These are phyloP conservation scores for Lepidium campestre DNA, from an alignment of 441 rosid species.

Conservation along the genomic window DNA sequence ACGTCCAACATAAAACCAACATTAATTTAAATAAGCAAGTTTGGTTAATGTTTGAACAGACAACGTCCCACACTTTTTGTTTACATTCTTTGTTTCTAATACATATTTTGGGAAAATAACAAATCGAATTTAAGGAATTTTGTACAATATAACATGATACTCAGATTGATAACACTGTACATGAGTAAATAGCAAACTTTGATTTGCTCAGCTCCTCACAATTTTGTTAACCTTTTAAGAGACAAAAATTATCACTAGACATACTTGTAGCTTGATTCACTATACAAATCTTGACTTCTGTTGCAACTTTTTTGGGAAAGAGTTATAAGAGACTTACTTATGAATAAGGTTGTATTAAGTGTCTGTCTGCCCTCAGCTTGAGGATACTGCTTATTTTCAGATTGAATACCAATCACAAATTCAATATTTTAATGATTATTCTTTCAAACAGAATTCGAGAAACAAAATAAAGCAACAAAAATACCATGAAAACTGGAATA, in stretches of 20 bases:
- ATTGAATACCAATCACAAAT: too few relatives aligned
- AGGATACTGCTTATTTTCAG: not conserved
- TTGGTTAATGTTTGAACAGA: slow-evolving; percentile 25
- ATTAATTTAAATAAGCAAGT: slow-evolving; percentile 5
- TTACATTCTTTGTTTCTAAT: slow-evolving; percentile 17
- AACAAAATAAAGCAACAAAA: not conserved
- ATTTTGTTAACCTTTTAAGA: slow-evolving; percentile 9
- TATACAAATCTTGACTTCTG: not conserved
- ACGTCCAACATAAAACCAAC: slow-evolving; percentile 11
- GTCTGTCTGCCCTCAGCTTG: not conserved
- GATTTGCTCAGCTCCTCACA: not conserved
- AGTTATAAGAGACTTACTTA: not conserved
- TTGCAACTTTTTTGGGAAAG: not conserved
- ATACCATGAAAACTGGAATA: not conserved
- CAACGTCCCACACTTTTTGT: slow-evolving; percentile 12
- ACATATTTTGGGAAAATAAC: not conserved
- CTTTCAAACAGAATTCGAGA: too few relatives aligned
- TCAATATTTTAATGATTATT: too few relatives aligned
- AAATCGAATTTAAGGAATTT: not conserved
- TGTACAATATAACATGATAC: not conserved
- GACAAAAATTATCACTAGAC: slow-evolving; percentile 1
- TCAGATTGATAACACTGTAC: not conserved
- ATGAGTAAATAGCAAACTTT: slow-evolving; percentile 2
- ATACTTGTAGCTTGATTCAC: slow-evolving; percentile 6
- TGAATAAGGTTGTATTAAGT: not conserved